Base-by-base conservation (phyloP, 176 grass and related monocot species). In the Juncus inflexus region DNA sequence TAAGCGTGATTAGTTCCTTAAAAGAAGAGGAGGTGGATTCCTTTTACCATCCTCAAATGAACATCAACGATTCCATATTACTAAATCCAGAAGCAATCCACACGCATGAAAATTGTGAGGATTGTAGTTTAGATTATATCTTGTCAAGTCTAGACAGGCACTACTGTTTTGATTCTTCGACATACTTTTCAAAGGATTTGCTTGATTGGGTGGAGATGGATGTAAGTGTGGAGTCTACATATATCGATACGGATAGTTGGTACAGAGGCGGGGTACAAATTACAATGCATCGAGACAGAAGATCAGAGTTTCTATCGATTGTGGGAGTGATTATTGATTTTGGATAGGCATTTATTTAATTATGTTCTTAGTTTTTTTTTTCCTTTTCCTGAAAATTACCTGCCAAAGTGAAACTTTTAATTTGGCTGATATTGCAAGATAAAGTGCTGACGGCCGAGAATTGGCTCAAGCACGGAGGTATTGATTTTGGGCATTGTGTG, bases 41-140 rank as follows among this genome's bases (percentile, higher is more conserved):
- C 7, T 8, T 40, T 3, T 52, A 60, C 60, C 14, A 72, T 2
- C 64, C 50, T 3, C 37, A 51, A 69, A 36, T 12, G 14, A 40
- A 47, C 43, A 50, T 13, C 1, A 55, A 40, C 41, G 72, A 16
- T 5, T 16, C 7, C 7, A 19, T 6, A 39, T 52, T 52, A 52
- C 38, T 38, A 50, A 76, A 35, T 68, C 10, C 6, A 4, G 76
- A 70, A 15, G 11, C 16, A 28, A 76, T 86, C 61, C 78, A 86
- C 58, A 8, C 66, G 37, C 73, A 62, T 69, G 67, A 84, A 37
- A 75, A 75, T 35, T 90, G 86, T 63, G 80, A 90, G 64, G 90
- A 95, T 62, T 90, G 90, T 35, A 76, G 64, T 10, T 75, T 90
- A 66, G 86, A 87, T n/a, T 70, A 73, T 59, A 65, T 90, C 35